Base-by-base conservation (phyloP, 495 filamentous ascomycete genomes). In the Trichoderma asperelloides region DNA sequence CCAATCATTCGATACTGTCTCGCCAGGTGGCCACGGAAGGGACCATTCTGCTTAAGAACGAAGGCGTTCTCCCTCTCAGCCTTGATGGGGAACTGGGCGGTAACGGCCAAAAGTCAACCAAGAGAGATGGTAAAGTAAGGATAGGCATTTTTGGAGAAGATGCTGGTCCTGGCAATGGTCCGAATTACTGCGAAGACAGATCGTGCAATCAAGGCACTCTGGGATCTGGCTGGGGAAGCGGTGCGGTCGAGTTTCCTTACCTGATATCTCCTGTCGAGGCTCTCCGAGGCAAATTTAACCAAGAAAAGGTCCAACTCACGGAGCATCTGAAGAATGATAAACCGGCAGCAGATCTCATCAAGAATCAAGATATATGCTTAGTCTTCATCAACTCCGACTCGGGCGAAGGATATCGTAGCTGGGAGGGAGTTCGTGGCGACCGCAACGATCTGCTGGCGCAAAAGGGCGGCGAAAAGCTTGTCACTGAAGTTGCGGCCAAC, bases 81-180 rank as follows among this genome's bases (percentile, higher is more conserved):
- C 83, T 86, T 16, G 72, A 78, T 30, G 82, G 85, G 3, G 76
- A 82, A 68, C 55, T 60, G 11, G 16, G 16, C 6, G 73, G 74
- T 11, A 74, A 70, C 8, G 70, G 73, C 33, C 62, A 72, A 63
- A 68, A 68, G 23, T 69, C 66, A 2, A 68, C 72, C 60, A 60
- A 63, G 37, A 65, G 71, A 47, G 69, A 73, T 4, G 78, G 75
- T 39, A 84, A 81, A 64, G 79, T 87, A 71, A 83, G 79, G 11
- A 78, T 96, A 33, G 92, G 88, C 37, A 81, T 97, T 27, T 94
- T 92, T 72, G 93, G 93, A 25, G 92, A 96, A 72, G 93, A 96
- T 71, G 88, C 91, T 12, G 90, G 87, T 8, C 87, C 85, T 30
- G 79, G 84, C 3, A 71, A 83, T 6, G 91, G 91, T 1, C 86